These are phyloP conservation scores for Amniculicola lignicola DNA, from an alignment of 495 filamentous ascomycete genomes.

Conservation along the genomic window DNA sequence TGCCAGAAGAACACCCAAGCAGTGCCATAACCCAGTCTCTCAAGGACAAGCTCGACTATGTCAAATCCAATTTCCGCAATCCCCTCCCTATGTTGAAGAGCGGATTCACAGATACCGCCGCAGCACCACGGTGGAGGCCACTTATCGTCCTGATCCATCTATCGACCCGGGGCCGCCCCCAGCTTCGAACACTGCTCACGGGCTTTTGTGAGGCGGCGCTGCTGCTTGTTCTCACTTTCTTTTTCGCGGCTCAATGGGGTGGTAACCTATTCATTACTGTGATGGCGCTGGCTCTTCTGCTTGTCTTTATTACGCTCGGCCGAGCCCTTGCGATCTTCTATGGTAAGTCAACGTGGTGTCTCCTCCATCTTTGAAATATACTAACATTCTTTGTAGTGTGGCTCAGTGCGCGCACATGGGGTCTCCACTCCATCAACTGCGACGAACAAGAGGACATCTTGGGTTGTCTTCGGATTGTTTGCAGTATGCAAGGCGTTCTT, in stretches of 20 bases:
- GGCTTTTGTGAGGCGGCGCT: conserved; percentile 26
- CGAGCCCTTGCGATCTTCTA: conserved; percentile 26
- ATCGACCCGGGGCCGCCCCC: conserved; percentile 16
- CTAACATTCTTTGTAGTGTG: too few species aligned
- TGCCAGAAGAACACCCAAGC: too few species aligned
- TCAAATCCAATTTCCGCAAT: too few species aligned
- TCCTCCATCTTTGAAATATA: too few species aligned
- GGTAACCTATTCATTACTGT: conserved; percentile 28
- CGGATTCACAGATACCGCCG: not conserved
- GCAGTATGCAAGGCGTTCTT: conserved; percentile 29
- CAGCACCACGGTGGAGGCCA: conserved; percentile 5
- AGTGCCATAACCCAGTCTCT: too few species aligned
- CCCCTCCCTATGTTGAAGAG: too few species aligned
- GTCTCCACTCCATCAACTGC: conserved; percentile 25
- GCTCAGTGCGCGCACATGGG: conserved; percentile 13
- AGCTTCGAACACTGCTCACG: conserved; percentile 26
- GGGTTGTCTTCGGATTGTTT: conserved; percentile 22
- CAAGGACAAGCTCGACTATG: too few species aligned
- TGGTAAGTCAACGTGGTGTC: too few species aligned
- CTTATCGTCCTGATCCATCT: conserved; percentile 28
- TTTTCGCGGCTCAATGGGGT: conserved; percentile 34
- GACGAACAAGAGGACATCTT: conserved; percentile 6
- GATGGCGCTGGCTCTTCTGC: conserved; percentile 17
- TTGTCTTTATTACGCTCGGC: conserved; percentile 27
- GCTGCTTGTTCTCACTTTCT: conserved; percentile 31